These are phyloP conservation scores for Boletus patriciae DNA, from an alignment of 768 basidiomycete genomes.

Conservation along the genomic window DNA sequence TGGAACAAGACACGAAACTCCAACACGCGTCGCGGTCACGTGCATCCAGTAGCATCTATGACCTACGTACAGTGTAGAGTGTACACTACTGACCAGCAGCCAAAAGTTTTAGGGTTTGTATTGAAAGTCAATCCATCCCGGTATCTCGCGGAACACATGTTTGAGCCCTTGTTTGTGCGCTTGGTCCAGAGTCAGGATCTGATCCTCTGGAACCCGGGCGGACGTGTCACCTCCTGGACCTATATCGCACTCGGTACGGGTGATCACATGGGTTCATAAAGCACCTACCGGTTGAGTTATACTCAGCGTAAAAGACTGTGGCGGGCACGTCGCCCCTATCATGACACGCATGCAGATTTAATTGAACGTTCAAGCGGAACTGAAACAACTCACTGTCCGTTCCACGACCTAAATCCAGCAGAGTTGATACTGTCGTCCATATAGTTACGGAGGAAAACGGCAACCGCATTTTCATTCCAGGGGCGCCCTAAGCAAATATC, in stretches of 20 bases:
- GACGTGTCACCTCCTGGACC: constrained; percentile 55
- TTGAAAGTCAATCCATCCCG: constrained; percentile 55
- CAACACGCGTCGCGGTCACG: constrained; percentile 32
- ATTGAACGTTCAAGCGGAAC: background rate
- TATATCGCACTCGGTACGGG: constrained; percentile 18
- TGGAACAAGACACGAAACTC: constrained; percentile 4
- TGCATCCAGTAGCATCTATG: constrained; percentile 13
- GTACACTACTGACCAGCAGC: background rate
- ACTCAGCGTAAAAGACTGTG: constrained; percentile 62
- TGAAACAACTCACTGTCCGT: constrained; percentile 17
- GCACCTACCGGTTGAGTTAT: constrained; percentile 46
- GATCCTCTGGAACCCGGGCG: constrained; percentile 45
- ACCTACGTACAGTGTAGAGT: no score
- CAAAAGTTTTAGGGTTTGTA: constrained; percentile 34
- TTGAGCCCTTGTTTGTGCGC: constrained; percentile 41
- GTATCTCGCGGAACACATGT: constrained; percentile 50
- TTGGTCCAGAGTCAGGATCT: constrained; percentile 39
- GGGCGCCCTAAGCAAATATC: constrained; percentile 40
- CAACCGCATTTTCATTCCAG: constrained; percentile 59
- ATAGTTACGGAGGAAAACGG: constrained; percentile 52
- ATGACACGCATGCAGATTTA: constrained; percentile 12
- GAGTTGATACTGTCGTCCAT: constrained; percentile 60
- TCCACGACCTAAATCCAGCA: constrained; percentile 51
- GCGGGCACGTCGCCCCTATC: constrained; percentile 50
- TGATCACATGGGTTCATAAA: background rate